A percentile compares a stretch with the other conserved stretches of the same genome.
Conservation (phyloP, 176 grass and related monocot species). For the Carex cristatella region DNA sequence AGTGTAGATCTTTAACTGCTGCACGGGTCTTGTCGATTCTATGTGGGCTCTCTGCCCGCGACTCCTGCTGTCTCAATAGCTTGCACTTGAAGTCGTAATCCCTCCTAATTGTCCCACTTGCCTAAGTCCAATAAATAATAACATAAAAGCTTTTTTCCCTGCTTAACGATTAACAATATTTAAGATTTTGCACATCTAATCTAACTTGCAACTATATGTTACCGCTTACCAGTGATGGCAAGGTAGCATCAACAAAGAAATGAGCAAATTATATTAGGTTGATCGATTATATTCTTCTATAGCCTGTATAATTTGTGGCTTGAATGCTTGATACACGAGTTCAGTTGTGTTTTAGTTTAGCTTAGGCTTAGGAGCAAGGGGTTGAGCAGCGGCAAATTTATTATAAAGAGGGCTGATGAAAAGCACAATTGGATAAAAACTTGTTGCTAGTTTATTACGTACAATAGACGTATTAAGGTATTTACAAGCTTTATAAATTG, state of each 20-base stretch:
- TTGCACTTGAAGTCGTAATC: constrained; percentile 85
- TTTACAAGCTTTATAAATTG: not conserved
- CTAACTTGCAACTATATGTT: not conserved
- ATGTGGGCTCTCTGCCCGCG: constrained; percentile 51
- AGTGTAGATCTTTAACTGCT: constrained; percentile 82
- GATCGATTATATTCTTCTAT: not conserved
- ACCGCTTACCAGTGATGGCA: not conserved
- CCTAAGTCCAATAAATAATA: constrained; percentile 45
- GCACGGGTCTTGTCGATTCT: constrained; percentile 91
- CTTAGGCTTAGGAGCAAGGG: not conserved
- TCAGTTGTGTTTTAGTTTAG: not conserved
- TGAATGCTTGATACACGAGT: not conserved
- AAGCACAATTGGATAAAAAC: not conserved
- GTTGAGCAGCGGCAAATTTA: not conserved
- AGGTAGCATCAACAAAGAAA: not conserved
- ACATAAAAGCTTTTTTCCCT: not conserved
- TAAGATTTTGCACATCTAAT: not conserved
- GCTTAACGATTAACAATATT: not conserved
- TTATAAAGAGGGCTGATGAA: not conserved
- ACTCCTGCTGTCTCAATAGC: constrained; percentile 71
- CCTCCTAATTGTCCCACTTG: constrained; percentile 60
- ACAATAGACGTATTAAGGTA: not conserved
- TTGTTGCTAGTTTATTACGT: not conserved
- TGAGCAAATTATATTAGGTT: not conserved
- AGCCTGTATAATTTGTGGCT: not conserved